Conservation (phyloP, 805 yeast genomes). For the Debaryomyces castellii region DNA sequence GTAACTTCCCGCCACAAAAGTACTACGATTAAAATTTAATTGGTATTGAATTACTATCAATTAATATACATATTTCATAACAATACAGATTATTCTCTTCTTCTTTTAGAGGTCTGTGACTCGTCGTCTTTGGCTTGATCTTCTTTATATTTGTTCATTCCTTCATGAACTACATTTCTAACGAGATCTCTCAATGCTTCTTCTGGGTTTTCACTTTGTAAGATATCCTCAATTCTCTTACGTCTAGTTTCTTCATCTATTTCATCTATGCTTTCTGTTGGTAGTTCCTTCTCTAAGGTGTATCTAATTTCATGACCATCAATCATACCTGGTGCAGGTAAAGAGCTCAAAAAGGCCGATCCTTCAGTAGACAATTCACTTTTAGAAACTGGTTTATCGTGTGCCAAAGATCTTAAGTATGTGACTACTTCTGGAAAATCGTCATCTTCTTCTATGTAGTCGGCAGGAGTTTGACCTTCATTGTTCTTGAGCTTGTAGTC, state of each 20-base stretch:
- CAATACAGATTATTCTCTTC: constrained; percentile 14
- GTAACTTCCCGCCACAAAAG: neutral
- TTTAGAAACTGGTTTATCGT: constrained; percentile 22
- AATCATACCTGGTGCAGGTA: constrained; percentile 37
- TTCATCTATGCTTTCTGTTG: constrained; percentile 28
- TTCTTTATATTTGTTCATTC: constrained; percentile 34
- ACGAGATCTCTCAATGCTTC: constrained; percentile 70
- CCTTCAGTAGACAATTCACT: constrained; percentile 11
- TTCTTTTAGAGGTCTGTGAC: constrained; percentile 28
- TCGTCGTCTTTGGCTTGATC: constrained; percentile 21
- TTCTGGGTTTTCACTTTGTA: constrained; percentile 80
- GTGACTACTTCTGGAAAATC: constrained; percentile 77
- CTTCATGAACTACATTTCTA: constrained; percentile 61
- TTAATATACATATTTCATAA: neutral
- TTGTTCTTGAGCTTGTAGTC: constrained; percentile 61
- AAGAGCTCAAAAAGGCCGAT: constrained; percentile 18
- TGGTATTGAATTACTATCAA: neutral
- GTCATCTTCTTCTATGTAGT: constrained; percentile 77
- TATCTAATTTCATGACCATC: constrained; percentile 57
- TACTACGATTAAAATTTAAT: neutral
- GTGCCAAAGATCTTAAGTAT: constrained; percentile 51
- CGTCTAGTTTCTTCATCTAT: constrained; percentile 57
- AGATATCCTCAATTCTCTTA: constrained; percentile 62
- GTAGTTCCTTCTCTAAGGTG: constrained; percentile 47
- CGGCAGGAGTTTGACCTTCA: constrained; percentile 74